A percentile compares a stretch with the other conserved stretches of the same genome.
Conservation (phyloP, 768 basidiomycete genomes). For the Mrakia blollopis region DNA sequence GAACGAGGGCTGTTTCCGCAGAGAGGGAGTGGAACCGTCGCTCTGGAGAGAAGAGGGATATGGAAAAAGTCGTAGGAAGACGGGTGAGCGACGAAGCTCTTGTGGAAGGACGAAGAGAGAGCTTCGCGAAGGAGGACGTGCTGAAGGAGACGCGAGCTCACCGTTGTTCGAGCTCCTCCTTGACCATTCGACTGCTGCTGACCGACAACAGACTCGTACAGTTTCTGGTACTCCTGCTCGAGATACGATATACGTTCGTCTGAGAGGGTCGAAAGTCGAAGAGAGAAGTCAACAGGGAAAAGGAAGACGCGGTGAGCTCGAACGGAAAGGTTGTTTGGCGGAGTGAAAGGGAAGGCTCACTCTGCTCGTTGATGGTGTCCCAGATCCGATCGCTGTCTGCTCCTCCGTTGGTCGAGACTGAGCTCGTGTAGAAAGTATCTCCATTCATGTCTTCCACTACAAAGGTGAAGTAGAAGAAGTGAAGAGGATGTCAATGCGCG, state of each 20-base stretch:
- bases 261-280: conserved; percentile 41
- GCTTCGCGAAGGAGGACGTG: background rate
- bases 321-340: background rate
- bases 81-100: background rate
- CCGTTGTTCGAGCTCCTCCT: background rate
- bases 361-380: conserved; percentile 66
- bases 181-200: conserved; percentile 34
- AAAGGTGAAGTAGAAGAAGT: conserved; percentile 34
- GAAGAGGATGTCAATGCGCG: background rate
- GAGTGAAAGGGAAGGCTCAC: conserved; percentile 45
- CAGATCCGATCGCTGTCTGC: conserved; percentile 61
- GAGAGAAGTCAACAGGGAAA: background rate
- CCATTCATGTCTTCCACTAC: background rate
- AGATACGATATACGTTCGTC: conserved; percentile 63
- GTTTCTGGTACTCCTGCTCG: conserved; percentile 70
- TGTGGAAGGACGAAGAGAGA: background rate
- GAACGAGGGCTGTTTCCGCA: conserved; percentile 73
- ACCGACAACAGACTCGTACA: conserved; percentile 55
- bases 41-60: background rate
- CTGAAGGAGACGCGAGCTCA: background rate
- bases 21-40: conserved; percentile 16
- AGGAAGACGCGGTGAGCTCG: background rate
- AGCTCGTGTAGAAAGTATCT: conserved; percentile 11
- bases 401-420: background rate
- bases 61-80: background rate